phyloP scores from a whole-genome alignment of 768 basidiomycete species.

The Lactarius vividus region DNA sequence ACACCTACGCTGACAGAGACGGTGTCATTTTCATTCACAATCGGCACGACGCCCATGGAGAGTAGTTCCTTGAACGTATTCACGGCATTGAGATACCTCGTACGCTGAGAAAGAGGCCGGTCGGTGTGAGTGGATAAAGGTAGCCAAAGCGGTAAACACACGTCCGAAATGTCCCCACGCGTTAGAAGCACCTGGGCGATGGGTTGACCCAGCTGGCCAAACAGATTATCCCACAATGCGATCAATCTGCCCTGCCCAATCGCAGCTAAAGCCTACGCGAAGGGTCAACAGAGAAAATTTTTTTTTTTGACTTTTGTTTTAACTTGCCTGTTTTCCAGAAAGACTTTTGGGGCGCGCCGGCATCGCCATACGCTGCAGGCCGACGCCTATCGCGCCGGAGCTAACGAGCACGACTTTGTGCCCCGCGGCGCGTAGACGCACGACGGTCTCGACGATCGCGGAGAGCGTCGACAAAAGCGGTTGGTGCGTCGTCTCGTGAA shows the following conservation, averaged over 20 bases:
- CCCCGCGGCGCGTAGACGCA: constrained; percentile 69
- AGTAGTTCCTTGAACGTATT: constrained; percentile 92
- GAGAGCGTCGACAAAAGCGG: constrained; percentile 90
- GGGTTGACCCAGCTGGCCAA: constrained; percentile 89
- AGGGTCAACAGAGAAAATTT: constrained; percentile 27
- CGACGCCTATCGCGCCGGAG: constrained; percentile 97
- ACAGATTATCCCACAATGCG: constrained; percentile 95
- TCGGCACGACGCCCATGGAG: constrained; percentile 92
- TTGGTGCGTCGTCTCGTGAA: constrained; percentile 90
- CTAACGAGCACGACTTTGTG: constrained; percentile 96
- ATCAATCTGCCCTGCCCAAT: constrained; percentile 97
- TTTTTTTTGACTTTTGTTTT: background rate
- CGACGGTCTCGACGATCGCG: constrained; percentile 87
- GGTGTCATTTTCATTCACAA: constrained; percentile 99
- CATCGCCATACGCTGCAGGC: constrained; percentile 87
- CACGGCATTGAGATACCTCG: constrained; percentile 93
- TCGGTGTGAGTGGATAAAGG: background rate
- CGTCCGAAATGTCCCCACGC: constrained; percentile 95
- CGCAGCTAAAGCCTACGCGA: constrained; percentile 81
- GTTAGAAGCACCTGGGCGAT: constrained; percentile 95
- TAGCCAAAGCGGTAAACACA: constrained; percentile 38
- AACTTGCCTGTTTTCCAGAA: constrained; percentile 83
- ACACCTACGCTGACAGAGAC: constrained; percentile 89
- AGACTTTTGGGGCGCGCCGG: constrained; percentile 77
- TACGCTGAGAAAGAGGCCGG: constrained; percentile 54